phyloP scores from a whole-genome alignment of 441 rosid species.

The Pelargonium myrrhifolium region DNA sequence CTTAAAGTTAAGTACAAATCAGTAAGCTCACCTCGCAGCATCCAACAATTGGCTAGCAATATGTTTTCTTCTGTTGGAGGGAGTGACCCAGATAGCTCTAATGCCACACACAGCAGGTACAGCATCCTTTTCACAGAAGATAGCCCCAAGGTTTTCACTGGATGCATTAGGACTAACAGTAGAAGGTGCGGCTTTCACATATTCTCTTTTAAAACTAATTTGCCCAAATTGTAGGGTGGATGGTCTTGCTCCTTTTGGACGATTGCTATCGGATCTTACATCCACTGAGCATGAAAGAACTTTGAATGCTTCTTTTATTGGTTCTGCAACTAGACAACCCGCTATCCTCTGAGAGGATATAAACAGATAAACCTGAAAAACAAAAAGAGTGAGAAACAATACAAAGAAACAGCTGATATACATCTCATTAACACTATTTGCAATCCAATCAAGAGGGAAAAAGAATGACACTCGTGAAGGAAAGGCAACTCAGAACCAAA shows the following conservation, averaged over 20 bases:
- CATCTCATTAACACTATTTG: background rate
- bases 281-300: constrained; percentile 32
- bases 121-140: constrained; percentile 48
- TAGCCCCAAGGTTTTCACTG: constrained; percentile 32
- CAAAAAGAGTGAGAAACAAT: background rate
- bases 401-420: constrained; percentile 1
- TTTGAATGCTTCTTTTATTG: constrained; percentile 69
- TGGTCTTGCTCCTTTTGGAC: constrained; percentile 26
- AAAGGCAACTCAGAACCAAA: background rate
- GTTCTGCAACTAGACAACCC: constrained; percentile 70
- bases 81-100: constrained; percentile 85
- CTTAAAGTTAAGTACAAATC: constrained; percentile 1
- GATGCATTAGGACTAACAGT: constrained; percentile 17
- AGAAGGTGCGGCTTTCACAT: constrained; percentile 29
- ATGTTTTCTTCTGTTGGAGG: constrained; percentile 66
- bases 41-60: constrained; percentile 64
- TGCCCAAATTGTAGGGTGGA: constrained; percentile 60
- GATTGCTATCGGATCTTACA: constrained; percentile 14
- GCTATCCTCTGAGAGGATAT: constrained; percentile 47
- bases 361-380: constrained; percentile 57
- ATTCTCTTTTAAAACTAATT: constrained; percentile 50
- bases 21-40: constrained; percentile 45
- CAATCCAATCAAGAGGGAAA: background rate
- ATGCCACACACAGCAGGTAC: constrained; percentile 59
- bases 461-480: background rate